These are phyloP conservation scores for Capsicum baccatum DNA, from an alignment of 257 asterid genomes.

Conservation along the genomic window DNA sequence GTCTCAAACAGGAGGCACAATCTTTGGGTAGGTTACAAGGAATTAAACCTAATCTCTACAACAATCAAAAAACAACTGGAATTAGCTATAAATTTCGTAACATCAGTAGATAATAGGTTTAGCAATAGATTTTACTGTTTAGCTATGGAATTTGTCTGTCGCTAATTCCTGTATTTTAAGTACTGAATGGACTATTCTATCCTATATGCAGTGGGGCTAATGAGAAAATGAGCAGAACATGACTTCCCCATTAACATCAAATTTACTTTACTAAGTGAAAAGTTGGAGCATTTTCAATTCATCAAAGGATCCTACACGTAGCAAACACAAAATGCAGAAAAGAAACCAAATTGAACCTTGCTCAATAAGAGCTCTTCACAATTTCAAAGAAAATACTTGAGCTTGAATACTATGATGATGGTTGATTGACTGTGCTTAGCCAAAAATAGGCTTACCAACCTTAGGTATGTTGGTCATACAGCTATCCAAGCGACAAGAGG, in stretches of 20 bases:
- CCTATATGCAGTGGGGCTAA: not conserved
- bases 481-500: not conserved
- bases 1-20: not conserved
- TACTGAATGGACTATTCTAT: not conserved
- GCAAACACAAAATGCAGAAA: conserved; percentile 19
- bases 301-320: conserved; percentile 22
- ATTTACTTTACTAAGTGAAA: not conserved
- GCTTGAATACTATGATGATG: not conserved
- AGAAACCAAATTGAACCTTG: conserved; percentile 5
- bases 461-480: not conserved
- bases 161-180: not conserved
- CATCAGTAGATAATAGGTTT: not conserved
- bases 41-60: not conserved
- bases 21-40: not conserved
- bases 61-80: not conserved
- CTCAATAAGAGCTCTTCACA: conserved; percentile 14
- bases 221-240: conserved; percentile 13
- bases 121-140: not conserved
- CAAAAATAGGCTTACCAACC: not conserved
- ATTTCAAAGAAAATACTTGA: conserved; percentile 16
- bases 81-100: not conserved
- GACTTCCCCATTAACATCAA: conserved; percentile 21
- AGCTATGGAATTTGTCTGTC: not conserved
- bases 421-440: conserved; percentile 1
- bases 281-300: not conserved